Evolutionary conservation across 2,329 filamentous ascomycete species (phyloP).

Genomic region (Pseudogymnoascus sp.): DNA sequence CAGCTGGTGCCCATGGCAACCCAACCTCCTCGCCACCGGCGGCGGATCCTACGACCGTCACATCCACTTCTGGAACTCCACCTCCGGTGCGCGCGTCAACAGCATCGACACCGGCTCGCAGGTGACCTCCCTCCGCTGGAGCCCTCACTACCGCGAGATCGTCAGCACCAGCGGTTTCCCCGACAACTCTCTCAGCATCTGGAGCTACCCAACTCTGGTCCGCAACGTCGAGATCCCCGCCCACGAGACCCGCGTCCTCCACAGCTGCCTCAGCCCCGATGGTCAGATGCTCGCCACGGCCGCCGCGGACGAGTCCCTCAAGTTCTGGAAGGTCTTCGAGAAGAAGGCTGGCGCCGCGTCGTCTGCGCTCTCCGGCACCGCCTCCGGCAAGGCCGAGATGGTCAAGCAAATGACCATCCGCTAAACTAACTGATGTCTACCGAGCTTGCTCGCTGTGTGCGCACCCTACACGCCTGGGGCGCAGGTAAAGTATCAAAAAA

Average conservation of each 20-base stretch:
- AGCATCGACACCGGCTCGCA: constrained; percentile 98
- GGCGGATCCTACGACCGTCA: constrained; percentile 94
- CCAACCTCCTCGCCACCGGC: constrained; percentile 91
- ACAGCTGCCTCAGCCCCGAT: constrained; percentile 94
- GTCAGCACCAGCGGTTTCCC: constrained; percentile 96
- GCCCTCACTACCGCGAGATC: constrained; percentile 93
- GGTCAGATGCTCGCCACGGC: constrained; percentile 97
- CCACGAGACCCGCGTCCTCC: constrained; percentile 91
- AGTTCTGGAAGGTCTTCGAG: constrained; percentile 99
- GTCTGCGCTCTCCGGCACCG: constrained; percentile 54
- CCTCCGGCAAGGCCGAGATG: constrained; percentile 73
- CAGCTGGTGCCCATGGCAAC: constrained; percentile 98
- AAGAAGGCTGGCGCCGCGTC: constrained; percentile 78
- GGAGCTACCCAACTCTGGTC: constrained; percentile 95
- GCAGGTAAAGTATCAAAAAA: constrained; percentile 26
- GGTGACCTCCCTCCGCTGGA: constrained; percentile 94
- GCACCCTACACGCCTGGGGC: constrained; percentile 7
- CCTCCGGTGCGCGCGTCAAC: constrained; percentile 93
- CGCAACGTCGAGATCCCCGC: constrained; percentile 97
- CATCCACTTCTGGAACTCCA: constrained; percentile 99
- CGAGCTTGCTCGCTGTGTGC: constrained; percentile 4
- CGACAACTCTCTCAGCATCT: constrained; percentile 98
- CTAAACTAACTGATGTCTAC: constrained; percentile 40
- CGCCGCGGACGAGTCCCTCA: constrained; percentile 90
- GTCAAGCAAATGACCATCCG: constrained; percentile 94